phyloP scores from a whole-genome alignment of 1,139 yeast genomes.

The Casaregolazyma suthepensis region DNA sequence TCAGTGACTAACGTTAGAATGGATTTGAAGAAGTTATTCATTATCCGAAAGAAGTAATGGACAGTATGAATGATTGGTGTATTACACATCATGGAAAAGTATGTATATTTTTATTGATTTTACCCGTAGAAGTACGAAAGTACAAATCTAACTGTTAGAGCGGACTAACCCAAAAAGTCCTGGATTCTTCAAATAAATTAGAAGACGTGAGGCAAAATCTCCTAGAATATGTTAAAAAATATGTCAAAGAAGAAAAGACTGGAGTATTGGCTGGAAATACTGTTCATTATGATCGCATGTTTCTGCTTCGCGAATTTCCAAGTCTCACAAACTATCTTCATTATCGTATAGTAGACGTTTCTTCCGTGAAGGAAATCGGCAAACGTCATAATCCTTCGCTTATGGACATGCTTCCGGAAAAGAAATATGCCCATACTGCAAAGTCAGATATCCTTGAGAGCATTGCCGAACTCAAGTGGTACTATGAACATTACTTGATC shows the following conservation, averaged over 20 bases:
- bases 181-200: constrained; percentile 49
- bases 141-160: constrained; percentile 32
- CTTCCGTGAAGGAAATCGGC: constrained; percentile 74
- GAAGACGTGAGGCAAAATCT: constrained; percentile 60
- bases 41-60: constrained; percentile 58
- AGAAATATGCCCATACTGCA: constrained; percentile 75
- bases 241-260: constrained; percentile 44
- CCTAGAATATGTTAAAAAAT: constrained; percentile 51
- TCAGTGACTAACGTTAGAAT: constrained; percentile 13
- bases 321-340: constrained; percentile 54
- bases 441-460: constrained; percentile 82
- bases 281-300: constrained; percentile 84
- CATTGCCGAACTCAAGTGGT: constrained; percentile 77
- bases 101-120: constrained; percentile 14
- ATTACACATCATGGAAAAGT: constrained; percentile 59
- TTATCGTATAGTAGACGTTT: constrained; percentile 85
- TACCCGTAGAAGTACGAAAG: neutral
- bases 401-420: constrained; percentile 53
- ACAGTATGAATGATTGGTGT: constrained; percentile 84
- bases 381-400: constrained; percentile 67
- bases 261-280: constrained; percentile 88
- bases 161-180: constrained; percentile 70
- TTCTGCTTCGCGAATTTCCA: constrained; percentile 82
- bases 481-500: constrained; percentile 49
- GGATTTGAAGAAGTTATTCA: constrained; percentile 83